These are phyloP conservation scores for Ceratobasidium sp. DNA, from an alignment of 1,284 basidiomycete genomes.

Conservation along the genomic window DNA sequence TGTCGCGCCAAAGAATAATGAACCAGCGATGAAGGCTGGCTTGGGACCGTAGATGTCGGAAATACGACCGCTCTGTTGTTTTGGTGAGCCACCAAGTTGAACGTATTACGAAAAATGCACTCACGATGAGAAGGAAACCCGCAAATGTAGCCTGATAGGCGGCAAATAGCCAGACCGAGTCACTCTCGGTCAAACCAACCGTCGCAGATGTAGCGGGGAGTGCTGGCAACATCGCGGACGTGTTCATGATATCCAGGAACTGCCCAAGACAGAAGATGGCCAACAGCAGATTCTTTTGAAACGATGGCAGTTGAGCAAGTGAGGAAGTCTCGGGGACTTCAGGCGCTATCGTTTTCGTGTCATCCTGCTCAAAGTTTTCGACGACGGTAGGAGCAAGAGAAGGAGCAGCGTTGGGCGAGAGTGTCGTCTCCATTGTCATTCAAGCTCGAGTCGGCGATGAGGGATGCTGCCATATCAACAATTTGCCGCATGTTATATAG, in stretches of 20 bases:
- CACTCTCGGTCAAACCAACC: constrained; percentile 49
- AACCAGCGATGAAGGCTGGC: constrained; percentile 44
- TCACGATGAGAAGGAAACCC: constrained; percentile 43
- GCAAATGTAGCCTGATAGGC: constrained; percentile 45
- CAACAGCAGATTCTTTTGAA: constrained; percentile 58
- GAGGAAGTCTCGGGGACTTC: constrained; percentile 8
- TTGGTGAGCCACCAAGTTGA: background rate
- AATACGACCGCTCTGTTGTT: constrained; percentile 45
- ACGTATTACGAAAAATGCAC: background rate
- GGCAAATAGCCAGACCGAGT: constrained; percentile 47
- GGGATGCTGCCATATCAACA: background rate
- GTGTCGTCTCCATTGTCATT: constrained; percentile 12
- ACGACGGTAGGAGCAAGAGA: constrained; percentile 31
- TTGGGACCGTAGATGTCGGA: constrained; percentile 48
- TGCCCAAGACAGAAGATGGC: constrained; percentile 63
- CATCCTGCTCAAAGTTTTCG: constrained; percentile 21
- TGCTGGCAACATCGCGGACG: constrained; percentile 63
- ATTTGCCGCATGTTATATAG: background rate
- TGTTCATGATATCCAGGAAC: constrained; percentile 66
- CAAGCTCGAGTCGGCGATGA: constrained; percentile 1
- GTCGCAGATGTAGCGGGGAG: constrained; percentile 58
- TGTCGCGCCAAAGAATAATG: constrained; percentile 38
- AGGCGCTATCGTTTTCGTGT: constrained; percentile 30
- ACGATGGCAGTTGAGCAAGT: constrained; percentile 17
- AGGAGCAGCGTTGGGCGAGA: background rate